Percentiles rank a stretch among this genome's conserved stretches.
These are phyloP conservation scores for Fusarium kyushuense DNA, from an alignment of 2,329 filamentous ascomycete genomes.

Conservation along the genomic window DNA sequence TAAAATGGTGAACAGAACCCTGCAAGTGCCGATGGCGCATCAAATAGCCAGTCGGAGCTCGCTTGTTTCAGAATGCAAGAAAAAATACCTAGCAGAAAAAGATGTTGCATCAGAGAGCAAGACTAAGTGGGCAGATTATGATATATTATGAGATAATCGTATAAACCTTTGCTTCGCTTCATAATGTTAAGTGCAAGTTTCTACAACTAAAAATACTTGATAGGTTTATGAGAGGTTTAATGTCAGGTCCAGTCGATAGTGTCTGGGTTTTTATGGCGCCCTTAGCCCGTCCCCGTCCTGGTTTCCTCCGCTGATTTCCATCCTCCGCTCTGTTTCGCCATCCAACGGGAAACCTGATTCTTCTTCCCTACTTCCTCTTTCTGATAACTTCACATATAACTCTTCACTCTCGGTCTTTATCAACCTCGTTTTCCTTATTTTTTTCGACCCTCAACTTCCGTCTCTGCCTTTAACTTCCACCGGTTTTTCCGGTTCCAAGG, in stretches of 20 bases:
- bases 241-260: neutral
- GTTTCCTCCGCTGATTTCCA: slow-evolving; percentile 33
- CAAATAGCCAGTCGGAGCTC: slow-evolving; percentile 3
- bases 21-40: slow-evolving; percentile 13
- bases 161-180: neutral
- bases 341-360: slow-evolving; percentile 43
- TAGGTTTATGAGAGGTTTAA: slow-evolving; percentile 7
- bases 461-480: slow-evolving; percentile 17
- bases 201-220: neutral
- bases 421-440: slow-evolving; percentile 13
- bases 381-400: slow-evolving; percentile 26
- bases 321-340: slow-evolving; percentile 38
- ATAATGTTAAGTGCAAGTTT: neutral
- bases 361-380: slow-evolving; percentile 31
- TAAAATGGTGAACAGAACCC: slow-evolving; percentile 29
- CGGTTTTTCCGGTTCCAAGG: slow-evolving; percentile 27
- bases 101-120: neutral
- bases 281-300: slow-evolving; percentile 26
- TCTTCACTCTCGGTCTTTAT: slow-evolving; percentile 15
- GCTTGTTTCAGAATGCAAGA: slow-evolving; percentile 3
- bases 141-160: neutral
- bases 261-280: slow-evolving; percentile 5
- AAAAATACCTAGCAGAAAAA: neutral
- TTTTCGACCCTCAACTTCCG: slow-evolving; percentile 20
- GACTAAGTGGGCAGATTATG: neutral